Conservation (phyloP, 352 stramenopile genomes). For the Plasmopara halstedii region DNA sequence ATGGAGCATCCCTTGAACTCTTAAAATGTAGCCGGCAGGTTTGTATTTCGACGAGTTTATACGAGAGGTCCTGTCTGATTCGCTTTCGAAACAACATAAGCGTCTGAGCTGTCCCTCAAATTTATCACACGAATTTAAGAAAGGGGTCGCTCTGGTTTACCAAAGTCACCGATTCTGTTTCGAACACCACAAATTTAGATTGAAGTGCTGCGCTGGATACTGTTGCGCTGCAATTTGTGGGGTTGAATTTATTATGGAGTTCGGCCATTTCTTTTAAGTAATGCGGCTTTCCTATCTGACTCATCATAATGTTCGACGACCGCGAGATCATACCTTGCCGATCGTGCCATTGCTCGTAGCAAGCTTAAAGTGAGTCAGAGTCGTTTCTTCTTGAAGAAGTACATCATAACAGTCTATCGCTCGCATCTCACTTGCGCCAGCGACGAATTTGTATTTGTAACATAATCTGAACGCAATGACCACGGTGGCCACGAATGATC, state of each 20-base stretch:
- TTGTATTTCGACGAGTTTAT: no score
- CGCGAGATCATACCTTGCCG: constrained; percentile 10
- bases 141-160: no score
- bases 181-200: background rate
- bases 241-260: no score
- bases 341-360: constrained; percentile 13
- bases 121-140: no score
- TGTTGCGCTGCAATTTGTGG: background rate
- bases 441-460: constrained; percentile 18
- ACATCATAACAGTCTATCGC: constrained; percentile 7
- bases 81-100: no score
- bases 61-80: no score
- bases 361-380: constrained; percentile 1
- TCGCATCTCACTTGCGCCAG: constrained; percentile 17
- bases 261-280: constrained; percentile 16
- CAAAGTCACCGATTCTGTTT: no score
- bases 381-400: constrained; percentile 19
- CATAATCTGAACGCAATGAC: constrained; percentile 16
- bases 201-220: background rate
- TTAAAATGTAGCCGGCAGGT: no score
- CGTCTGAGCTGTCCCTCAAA: no score
- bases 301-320: constrained; percentile 14
- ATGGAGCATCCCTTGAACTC: no score
- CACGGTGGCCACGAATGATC: background rate
- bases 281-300: constrained; percentile 12